Evolutionary conservation across 2,329 filamentous ascomycete genomes (phyloP).

Genomic region (Cordyceps cateniannulata): DNA sequence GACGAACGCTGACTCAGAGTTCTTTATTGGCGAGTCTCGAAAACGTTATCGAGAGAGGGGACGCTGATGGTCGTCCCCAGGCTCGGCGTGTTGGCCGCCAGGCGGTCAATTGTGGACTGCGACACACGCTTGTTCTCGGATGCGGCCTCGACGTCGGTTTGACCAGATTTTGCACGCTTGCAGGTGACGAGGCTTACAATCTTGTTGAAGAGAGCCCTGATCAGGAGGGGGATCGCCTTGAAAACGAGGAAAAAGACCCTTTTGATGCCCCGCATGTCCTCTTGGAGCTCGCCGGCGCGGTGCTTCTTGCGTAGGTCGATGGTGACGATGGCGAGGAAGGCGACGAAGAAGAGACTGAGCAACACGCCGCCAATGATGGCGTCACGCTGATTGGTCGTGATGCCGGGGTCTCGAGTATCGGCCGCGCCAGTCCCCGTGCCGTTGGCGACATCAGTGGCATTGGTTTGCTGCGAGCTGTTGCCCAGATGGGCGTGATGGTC

Average conservation of each 20-base stretch:
- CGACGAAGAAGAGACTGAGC: not conserved
- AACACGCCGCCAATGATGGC: not conserved
- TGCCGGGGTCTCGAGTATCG: not conserved
- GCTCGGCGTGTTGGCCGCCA: too few species aligned
- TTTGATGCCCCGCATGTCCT: not conserved
- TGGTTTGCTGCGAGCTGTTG: not conserved
- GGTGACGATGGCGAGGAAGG: not conserved
- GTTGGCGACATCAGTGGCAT: not conserved
- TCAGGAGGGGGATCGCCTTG: not conserved
- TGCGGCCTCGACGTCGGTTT: too few species aligned
- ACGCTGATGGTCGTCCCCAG: too few species aligned
- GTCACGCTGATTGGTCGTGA: not conserved
- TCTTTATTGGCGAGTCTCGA: too few species aligned
- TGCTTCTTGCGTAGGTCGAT: conserved; percentile 1
- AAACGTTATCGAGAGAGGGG: too few species aligned
- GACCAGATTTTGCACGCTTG: too few species aligned
- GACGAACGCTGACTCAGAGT: too few species aligned
- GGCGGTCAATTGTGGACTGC: too few species aligned
- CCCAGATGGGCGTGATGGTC: not conserved
- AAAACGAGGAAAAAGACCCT: too few species aligned
- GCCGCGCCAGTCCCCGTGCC: not conserved
- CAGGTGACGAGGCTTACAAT: too few species aligned
- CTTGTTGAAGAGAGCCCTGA: too few species aligned
- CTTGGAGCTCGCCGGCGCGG: conserved; percentile 2
- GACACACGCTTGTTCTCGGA: too few species aligned